A percentile compares a stretch with the other conserved stretches of the same genome.
These are phyloP conservation scores for Takashimella tepidaria DNA, from an alignment of 1,284 basidiomycete genomes.

Conservation along the genomic window DNA sequence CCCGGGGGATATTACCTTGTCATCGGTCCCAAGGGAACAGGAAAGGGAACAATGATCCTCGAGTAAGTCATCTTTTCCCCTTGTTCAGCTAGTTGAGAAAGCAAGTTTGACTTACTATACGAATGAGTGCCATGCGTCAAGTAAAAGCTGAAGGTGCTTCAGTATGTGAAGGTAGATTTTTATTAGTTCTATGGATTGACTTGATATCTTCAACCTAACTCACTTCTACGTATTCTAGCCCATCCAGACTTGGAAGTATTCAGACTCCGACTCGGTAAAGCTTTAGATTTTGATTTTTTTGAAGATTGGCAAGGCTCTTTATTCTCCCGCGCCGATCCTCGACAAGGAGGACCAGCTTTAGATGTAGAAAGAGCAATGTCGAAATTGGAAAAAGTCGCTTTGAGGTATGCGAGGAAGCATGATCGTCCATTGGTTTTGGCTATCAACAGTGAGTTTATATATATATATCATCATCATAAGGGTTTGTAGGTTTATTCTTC, in stretches of 20 bases:
- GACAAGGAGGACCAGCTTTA: constrained; percentile 73
- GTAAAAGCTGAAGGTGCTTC: constrained; percentile 62
- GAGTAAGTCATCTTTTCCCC: constrained; percentile 48
- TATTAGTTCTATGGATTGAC: too few species aligned
- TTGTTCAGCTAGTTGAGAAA: too few species aligned
- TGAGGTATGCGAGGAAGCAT: constrained; percentile 56
- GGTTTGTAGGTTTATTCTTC: too few species aligned
- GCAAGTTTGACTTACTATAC: too few species aligned
- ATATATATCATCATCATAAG: too few species aligned
- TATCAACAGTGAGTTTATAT: constrained; percentile 54
- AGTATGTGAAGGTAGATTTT: constrained; percentile 43
- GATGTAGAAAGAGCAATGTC: constrained; percentile 80
- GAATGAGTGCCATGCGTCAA: constrained; percentile 60
- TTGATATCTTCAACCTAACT: too few species aligned
- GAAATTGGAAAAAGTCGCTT: constrained; percentile 79
- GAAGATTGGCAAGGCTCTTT: constrained; percentile 64
- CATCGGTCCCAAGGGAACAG: constrained; percentile 67
- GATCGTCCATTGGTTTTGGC: constrained; percentile 69
- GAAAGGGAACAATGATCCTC: constrained; percentile 74
- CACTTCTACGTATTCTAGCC: too few species aligned
- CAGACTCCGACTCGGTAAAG: constrained; percentile 72
- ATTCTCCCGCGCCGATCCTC: constrained; percentile 75
- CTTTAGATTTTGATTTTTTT: constrained; percentile 50
- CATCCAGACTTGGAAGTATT: constrained; percentile 69
- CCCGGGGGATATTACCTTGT: constrained; percentile 68